These are phyloP conservation scores for Alisma plantagoaquatica DNA, from an alignment of 106 monocot genomes.

Conservation along the genomic window DNA sequence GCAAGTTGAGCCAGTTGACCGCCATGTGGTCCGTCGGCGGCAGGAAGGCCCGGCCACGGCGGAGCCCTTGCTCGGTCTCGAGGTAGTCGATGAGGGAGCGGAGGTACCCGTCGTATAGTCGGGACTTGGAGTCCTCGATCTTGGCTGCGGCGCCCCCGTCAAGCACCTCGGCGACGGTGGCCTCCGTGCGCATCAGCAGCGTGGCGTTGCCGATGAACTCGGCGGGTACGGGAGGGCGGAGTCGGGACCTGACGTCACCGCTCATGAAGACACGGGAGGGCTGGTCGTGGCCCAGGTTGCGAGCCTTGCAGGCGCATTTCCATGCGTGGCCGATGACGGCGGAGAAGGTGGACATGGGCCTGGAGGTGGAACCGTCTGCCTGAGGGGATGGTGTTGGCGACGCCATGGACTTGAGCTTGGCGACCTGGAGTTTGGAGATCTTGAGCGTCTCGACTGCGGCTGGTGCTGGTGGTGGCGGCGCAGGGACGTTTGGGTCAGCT, in stretches of 20 bases:
- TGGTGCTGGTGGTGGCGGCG: background rate
- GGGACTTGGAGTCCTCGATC: slow-evolving; percentile 6
- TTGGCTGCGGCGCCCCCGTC: slow-evolving; percentile 5
- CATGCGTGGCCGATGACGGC: slow-evolving; percentile 34
- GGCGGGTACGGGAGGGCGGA: slow-evolving; percentile 26
- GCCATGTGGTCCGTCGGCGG: slow-evolving; percentile 20
- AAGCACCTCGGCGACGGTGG: slow-evolving; percentile 14
- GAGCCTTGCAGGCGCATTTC: slow-evolving; percentile 39
- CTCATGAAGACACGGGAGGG: slow-evolving; percentile 28
- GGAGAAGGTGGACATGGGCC: slow-evolving; percentile 16
- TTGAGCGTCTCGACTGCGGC: slow-evolving; percentile 21
- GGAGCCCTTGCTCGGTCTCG: too few species aligned
- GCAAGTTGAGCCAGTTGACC: slow-evolving; percentile 26
- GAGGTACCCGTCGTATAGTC: slow-evolving; percentile 20
- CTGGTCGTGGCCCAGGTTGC: slow-evolving; percentile 5
- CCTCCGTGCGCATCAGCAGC: slow-evolving; percentile 11
- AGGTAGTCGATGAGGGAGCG: slow-evolving; percentile 27
- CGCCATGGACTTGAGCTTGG: slow-evolving; percentile 6
- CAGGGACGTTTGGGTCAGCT: background rate
- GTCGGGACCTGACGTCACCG: slow-evolving; percentile 22
- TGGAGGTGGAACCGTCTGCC: too few species aligned
- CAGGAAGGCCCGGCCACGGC: slow-evolving; percentile 1
- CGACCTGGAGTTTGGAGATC: slow-evolving; percentile 23
- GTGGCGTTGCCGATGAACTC: slow-evolving; percentile 41
- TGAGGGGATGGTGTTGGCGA: too few species aligned